Evolutionary conservation across 2,329 filamentous ascomycete genomes (phyloP), one percentile per base, ranked within the genome.

Genomic region (Sporothrix luriei): DNA sequence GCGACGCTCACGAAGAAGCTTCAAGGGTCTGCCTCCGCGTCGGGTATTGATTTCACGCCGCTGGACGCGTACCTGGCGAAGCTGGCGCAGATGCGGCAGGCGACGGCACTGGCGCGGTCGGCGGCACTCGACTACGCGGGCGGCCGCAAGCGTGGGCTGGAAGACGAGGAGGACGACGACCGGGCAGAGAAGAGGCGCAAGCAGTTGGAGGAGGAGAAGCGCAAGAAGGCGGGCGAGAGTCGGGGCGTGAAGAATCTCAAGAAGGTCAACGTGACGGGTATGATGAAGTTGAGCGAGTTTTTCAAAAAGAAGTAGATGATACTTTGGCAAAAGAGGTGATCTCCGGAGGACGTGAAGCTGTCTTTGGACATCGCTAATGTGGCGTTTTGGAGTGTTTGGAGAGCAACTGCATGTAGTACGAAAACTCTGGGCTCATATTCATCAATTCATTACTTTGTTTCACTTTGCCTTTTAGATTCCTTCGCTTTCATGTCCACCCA

Each of bases 261-360:
- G 78, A 99, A 98, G 81, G 94, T 94, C 62, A 91, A 98, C 80
- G 94, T 91, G 0, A 87, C 81, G 26, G 95, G 95, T 1, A 99
- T 99, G 95, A 95, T 91, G 85, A 99, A 98, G 83, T 87, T 99
- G 86, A 97, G 92, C 77, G 87, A 90, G 72, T 99, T 99, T 81
- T 99, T 99, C 79, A 88, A 88, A 71, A 96, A 94, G 81, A 87
- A 86, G 72, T 66, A 57, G 24, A 54, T n/a, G 52, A 13, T 21
- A 5, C 9, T 10, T 61, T 46, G 2, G 40, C 40, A 43, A 43
- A 5, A 11, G 14, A 13, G 4, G 40, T 16, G 40, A 6, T 5
- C 33, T 33, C 33, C 6, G 1, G 40, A n/a, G 11, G 26, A 46
- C 33, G 3, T 52, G 7, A 21, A 24, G 11, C 16, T 51, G 49